Conservation (phyloP, 805 yeast genomes). For the Metschnikowia cerradonensis region DNA sequence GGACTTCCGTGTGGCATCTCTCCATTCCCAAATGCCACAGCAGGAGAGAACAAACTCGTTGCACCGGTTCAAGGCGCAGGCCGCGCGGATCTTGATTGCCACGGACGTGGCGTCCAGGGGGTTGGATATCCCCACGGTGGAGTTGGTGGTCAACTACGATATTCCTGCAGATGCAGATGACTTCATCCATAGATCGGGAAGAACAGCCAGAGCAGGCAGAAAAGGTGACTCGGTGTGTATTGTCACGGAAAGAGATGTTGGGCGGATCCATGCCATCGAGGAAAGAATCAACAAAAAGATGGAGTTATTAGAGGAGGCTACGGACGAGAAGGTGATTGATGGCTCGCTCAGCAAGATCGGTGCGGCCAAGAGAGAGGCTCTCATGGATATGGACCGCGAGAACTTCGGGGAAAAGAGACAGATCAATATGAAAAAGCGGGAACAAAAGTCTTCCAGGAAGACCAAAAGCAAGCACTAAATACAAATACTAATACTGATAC, state of each 20-base stretch:
- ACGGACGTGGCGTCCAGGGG: slow-evolving; percentile 98
- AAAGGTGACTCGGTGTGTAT: slow-evolving; percentile 78
- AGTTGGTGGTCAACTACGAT: slow-evolving; percentile 84
- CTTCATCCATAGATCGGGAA: slow-evolving; percentile 94
- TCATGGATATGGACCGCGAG: slow-evolving; percentile 91
- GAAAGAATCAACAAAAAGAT: slow-evolving; percentile 76
- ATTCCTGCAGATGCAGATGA: slow-evolving; percentile 96
- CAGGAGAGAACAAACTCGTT: slow-evolving; percentile 84
- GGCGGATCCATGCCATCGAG: slow-evolving; percentile 79
- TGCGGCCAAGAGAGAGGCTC: slow-evolving; percentile 82
- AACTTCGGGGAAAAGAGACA: slow-evolving; percentile 73
- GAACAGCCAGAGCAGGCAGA: slow-evolving; percentile 98
- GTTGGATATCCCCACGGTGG: slow-evolving; percentile 90
- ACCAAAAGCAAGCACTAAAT: neutral
- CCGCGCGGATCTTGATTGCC: slow-evolving; percentile 88
- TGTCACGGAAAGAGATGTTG: slow-evolving; percentile 81
- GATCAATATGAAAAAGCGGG: slow-evolving; percentile 44
- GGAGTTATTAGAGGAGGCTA: slow-evolving; percentile 66
- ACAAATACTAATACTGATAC: too few species aligned
- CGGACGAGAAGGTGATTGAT: slow-evolving; percentile 74
- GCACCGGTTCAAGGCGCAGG: slow-evolving; percentile 90
- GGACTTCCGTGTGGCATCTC: slow-evolving; percentile 78
- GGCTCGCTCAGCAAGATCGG: slow-evolving; percentile 66
- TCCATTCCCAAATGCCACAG: slow-evolving; percentile 95
- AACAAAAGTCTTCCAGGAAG: slow-evolving; percentile 6